These are phyloP conservation scores for Erodium maritimum DNA, from an alignment of 345 rosid species.

Conservation along the genomic window DNA sequence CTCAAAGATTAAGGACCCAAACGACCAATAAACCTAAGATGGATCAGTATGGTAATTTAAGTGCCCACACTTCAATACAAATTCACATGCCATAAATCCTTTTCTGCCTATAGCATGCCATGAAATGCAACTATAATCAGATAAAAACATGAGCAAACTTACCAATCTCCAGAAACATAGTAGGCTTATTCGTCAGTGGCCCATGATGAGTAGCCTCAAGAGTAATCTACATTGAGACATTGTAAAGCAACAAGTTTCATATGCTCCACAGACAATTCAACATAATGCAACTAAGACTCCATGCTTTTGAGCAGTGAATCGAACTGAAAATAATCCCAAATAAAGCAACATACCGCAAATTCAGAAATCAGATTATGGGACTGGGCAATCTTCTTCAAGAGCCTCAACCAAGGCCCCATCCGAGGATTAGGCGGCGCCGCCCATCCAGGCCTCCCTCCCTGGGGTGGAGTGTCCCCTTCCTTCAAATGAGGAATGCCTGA, in stretches of 20 bases:
- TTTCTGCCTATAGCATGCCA: neutral
- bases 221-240: constrained; percentile 43
- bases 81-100: neutral
- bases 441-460: constrained; percentile 91
- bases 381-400: constrained; percentile 49
- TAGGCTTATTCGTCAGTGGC: constrained; percentile 67
- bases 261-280: too few relatives aligned
- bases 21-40: too few relatives aligned
- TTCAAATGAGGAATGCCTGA: constrained; percentile 71
- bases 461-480: constrained; percentile 72
- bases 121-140: too few relatives aligned
- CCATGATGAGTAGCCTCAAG: constrained; percentile 97
- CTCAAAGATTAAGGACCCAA: too few relatives aligned
- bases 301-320: neutral
- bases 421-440: constrained; percentile 79
- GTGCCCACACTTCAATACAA: neutral
- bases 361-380: constrained; percentile 76
- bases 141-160: constrained; percentile 7
- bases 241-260: too few relatives aligned
- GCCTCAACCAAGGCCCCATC: constrained; percentile 86
- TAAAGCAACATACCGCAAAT: constrained; percentile 53
- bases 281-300: neutral
- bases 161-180: constrained; percentile 92
- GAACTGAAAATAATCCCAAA: neutral
- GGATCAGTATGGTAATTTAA: too few relatives aligned